Base-by-base conservation (phyloP, 805 yeast species). In the Cyberlindnera amylophila region DNA sequence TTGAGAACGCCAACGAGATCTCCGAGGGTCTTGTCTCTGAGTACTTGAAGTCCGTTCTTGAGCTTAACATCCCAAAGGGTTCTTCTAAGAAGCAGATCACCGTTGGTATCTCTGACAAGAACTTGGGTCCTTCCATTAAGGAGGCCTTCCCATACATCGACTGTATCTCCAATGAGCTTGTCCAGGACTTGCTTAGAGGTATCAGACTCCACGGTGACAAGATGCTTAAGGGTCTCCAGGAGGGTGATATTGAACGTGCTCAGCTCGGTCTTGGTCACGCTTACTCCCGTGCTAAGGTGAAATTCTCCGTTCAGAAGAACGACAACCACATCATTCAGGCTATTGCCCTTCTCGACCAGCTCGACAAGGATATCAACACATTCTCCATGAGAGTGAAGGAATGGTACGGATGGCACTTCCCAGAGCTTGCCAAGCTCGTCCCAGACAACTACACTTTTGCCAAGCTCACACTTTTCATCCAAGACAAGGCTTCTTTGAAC, bases 401-500 rank as follows among this genome's bases (percentile, higher is more conserved):
- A 73, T 91, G 99, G 99, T 91, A 91, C 70, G 98, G 99, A 54
- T 91, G 99, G 99, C 99, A 91, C 70, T 91, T 91, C 72, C 97
- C 99, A 38, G 75, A 91, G 56, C 79, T 93, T 61, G 99, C 95
- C 65, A 96, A 93, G 71, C 81, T 93, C 61, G 99, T 93, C 72
- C 95, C 95, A 73, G 99, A 93, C 66, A 85, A 93, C 69, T 93
- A 93, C 75, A 90, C 96, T 47, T 93, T 93, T 82, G 96, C 97
- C 55, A 80, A 77, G 65, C 76, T 91, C 50, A 86, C 88, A 48
- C 70, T 88, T 50, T 75, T 76, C 69, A 87, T 93, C 64, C 79
- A 80, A 69, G 96, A 93, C 72, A 93, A 93, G 74, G 74, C 89
- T 43, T 77, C 86, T 42, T 73, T 93, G 57, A 74, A 77, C 50